Percentiles rank a stretch among this genome's conserved stretches.
Conservation (phyloP, 345 rosid species). For the Brassica rapa region DNA sequence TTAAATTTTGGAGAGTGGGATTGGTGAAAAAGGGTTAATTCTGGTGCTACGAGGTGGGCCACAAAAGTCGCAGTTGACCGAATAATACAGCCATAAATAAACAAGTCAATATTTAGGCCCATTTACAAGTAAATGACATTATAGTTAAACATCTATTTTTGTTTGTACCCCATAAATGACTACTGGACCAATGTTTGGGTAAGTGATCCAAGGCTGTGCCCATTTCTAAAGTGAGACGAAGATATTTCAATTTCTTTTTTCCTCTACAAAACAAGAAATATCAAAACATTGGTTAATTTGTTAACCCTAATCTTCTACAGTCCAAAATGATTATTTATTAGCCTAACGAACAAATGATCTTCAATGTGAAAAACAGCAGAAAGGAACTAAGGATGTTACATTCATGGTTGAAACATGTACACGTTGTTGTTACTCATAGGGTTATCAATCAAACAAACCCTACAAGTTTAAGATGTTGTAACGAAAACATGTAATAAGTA, state of each 20-base stretch:
- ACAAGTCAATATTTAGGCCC: slow-evolving; percentile 33
- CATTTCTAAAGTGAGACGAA: slow-evolving; percentile 5
- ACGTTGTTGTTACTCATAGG: background rate
- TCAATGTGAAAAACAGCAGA: background rate
- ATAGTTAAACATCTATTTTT: background rate
- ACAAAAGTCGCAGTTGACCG: slow-evolving; percentile 14
- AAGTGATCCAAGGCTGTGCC: background rate
- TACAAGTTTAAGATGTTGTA: background rate
- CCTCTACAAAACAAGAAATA: background rate
- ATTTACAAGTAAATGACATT: slow-evolving; percentile 25
- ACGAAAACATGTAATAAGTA: background rate
- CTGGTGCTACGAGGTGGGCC: background rate
- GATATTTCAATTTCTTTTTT: background rate
- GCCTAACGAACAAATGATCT: background rate
- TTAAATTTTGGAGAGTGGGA: no score
- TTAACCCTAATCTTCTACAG: background rate
- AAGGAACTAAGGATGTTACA: background rate
- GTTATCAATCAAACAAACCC: background rate
- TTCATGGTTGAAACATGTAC: background rate
- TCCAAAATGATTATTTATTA: background rate
- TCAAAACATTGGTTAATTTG: background rate
- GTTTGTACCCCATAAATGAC: slow-evolving; percentile 11
- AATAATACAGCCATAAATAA: slow-evolving; percentile 11
- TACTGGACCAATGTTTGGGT: slow-evolving; percentile 24
- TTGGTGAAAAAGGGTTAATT: no score